Base-by-base conservation (phyloP, 129 eudicot species). In the Ambrosia trifida region DNA sequence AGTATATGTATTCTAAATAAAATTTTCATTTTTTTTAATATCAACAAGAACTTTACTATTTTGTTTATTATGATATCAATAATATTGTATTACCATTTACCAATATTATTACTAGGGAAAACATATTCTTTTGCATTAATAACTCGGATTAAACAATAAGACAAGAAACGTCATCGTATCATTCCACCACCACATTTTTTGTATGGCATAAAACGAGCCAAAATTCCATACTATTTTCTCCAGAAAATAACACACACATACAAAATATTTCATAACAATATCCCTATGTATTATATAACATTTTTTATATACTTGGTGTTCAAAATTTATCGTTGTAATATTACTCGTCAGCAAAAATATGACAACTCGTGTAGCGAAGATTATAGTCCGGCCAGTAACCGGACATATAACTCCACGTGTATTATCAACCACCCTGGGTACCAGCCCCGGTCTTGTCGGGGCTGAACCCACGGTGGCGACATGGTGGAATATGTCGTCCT, bases 291-390 rank as follows among this genome's bases (percentile, higher is more conserved):
- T 40, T 36, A 6, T 40, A 40, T 40, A 24, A 47, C 50, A 71
- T 33, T 58, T 5, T 45, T 12, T 30, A 30, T 62, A 24, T 41
- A 11, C 18, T 51, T 2, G 28, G 11, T 10, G 5, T 46, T 14
- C 28, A 28, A 7, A 12, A 18, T 19, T 51, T 45, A 53, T 38
- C 36, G 3, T 47, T 69, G n/a, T 11, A 45, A 18, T 8, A 44
- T n/a, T n/a, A n/a, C 4, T 14, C 66, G n/a, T 30, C 45, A 9
- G 51, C 40, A 7, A 83, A 13, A 74, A 88, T 24, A 24, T 85
- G 92, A 84, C 84, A 82, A 78, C 83, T 56, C 85, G 86, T 47
- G 78, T 80, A 61, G 74, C 94, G 63, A 46, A 84, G 31, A 78
- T 69, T 51, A 67, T 75, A 10, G 81, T 84, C n/a, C 85, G 88